A percentile compares a stretch with the other conserved stretches of the same genome.
phyloP scores from a whole-genome alignment of 768 basidiomycete species.

The Paxillus involutus region DNA sequence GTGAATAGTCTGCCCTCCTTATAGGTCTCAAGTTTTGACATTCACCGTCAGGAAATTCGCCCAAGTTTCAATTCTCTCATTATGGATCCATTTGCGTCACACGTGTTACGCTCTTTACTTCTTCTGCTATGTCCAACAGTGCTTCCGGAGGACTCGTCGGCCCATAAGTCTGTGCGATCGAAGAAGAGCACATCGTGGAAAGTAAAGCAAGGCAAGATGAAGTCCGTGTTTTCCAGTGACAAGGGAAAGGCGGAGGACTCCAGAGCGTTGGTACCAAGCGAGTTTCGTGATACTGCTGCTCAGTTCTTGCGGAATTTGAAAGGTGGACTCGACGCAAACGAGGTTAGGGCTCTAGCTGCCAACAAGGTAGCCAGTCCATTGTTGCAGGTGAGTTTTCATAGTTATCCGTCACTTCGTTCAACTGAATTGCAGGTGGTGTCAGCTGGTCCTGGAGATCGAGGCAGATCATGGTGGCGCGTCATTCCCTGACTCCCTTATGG shows the following conservation, averaged over 20 bases:
- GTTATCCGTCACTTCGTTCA: conserved; percentile 6
- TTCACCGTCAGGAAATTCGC: conserved; percentile 59
- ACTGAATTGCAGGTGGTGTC: conserved; percentile 6
- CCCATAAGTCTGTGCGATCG: conserved; percentile 58
- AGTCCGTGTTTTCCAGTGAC: conserved; percentile 64
- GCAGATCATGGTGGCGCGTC: conserved; percentile 61
- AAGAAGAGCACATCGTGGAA: conserved; percentile 86
- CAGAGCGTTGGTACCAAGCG: conserved; percentile 36
- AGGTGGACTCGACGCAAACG: conserved; percentile 60
- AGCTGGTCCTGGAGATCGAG: conserved; percentile 87
- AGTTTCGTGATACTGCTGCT: conserved; percentile 47
- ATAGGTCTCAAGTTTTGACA: conserved; percentile 14
- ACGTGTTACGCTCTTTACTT: conserved; percentile 81
- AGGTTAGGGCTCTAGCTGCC: conserved; percentile 73
- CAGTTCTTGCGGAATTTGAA: conserved; percentile 52
- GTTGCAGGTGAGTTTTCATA: conserved; percentile 52
- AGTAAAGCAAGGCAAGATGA: conserved; percentile 75
- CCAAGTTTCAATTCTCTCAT: conserved; percentile 63
- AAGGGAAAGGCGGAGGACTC: conserved; percentile 35
- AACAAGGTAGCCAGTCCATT: conserved; percentile 77
- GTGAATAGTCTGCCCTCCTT: conserved; percentile 37
- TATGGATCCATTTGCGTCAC: conserved; percentile 88
- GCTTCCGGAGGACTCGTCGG: conserved; percentile 37
- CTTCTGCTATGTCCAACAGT: conserved; percentile 69
- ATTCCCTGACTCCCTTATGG: conserved; percentile 72